Evolutionary conservation across 1,139 yeast species (phyloP).

Genomic region (Yamadazyma buinensis): DNA sequence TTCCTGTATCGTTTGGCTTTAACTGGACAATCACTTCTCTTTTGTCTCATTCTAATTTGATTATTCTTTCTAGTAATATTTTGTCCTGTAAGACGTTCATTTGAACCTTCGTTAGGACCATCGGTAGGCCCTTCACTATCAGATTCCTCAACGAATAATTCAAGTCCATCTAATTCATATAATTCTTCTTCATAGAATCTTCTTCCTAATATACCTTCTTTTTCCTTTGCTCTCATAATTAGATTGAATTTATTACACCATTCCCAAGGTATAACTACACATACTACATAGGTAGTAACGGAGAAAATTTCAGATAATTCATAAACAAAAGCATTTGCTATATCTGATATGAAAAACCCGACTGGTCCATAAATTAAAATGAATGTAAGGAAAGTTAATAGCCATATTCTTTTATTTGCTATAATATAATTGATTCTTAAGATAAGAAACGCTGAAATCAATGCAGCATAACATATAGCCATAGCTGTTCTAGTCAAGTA

Average conservation of each 20-base stretch:
- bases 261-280: constrained; percentile 82
- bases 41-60: neutral
- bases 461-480: constrained; percentile 67
- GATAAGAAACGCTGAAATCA: constrained; percentile 57
- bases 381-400: constrained; percentile 58
- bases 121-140: constrained; percentile 16
- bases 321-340: constrained; percentile 66
- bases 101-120: constrained; percentile 4
- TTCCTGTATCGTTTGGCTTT: constrained; percentile 6
- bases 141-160: constrained; percentile 37
- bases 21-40: neutral
- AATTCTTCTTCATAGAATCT: constrained; percentile 70
- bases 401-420: constrained; percentile 44
- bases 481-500: constrained; percentile 75
- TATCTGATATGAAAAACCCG: constrained; percentile 75
- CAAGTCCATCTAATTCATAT: constrained; percentile 42
- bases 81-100: constrained; percentile 3
- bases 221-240: constrained; percentile 63
- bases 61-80: neutral
- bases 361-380: constrained; percentile 61
- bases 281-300: constrained; percentile 66
- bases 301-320: constrained; percentile 72
- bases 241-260: constrained; percentile 73
- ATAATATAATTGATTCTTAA: constrained; percentile 55
- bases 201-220: constrained; percentile 77